Evolutionary conservation across 75 land plant species (phyloP).

Genomic region (Isoetes taiwanensis): DNA sequence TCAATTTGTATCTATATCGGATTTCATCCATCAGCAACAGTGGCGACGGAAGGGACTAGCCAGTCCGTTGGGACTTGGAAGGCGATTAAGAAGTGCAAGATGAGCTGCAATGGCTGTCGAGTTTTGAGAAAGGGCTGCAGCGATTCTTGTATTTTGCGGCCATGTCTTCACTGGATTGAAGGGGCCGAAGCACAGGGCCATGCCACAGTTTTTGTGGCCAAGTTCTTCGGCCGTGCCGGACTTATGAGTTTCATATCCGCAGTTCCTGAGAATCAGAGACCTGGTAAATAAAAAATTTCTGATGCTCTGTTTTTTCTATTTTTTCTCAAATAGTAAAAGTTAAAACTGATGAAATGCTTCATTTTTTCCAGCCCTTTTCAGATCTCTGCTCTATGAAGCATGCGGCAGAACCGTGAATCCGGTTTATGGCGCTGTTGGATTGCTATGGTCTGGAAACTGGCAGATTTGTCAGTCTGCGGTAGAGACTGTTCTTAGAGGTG

Average conservation of each 20-base stretch:
- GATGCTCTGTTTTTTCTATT: too few species aligned
- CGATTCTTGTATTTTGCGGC: constrained; percentile 60
- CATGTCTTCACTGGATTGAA: constrained; percentile 80
- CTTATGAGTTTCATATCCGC: constrained; percentile 70
- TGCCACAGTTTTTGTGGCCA: constrained; percentile 86
- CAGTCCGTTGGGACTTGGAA: too few species aligned
- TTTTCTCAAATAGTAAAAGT: too few species aligned
- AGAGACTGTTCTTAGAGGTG: constrained; percentile 49
- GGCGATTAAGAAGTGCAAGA: too few species aligned
- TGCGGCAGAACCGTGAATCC: constrained; percentile 70
- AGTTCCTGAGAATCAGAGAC: constrained; percentile 59
- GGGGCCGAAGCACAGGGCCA: constrained; percentile 72
- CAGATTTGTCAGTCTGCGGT: constrained; percentile 55
- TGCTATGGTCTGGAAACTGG: constrained; percentile 59
- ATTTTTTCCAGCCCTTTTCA: constrained; percentile 42
- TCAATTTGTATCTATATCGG: too few species aligned
- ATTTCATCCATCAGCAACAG: too few species aligned
- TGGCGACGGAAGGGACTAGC: too few species aligned
- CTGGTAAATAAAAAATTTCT: too few species aligned
- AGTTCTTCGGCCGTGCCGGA: constrained; percentile 88
- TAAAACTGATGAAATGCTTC: too few species aligned
- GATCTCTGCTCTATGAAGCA: constrained; percentile 52
- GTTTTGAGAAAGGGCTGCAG: constrained; percentile 89
- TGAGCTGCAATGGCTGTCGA: constrained; percentile 95
- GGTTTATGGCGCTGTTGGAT: constrained; percentile 53